Evolutionary conservation across 352 stramenopile species (phyloP).

Genomic region (Phytophthora ramorum): DNA sequence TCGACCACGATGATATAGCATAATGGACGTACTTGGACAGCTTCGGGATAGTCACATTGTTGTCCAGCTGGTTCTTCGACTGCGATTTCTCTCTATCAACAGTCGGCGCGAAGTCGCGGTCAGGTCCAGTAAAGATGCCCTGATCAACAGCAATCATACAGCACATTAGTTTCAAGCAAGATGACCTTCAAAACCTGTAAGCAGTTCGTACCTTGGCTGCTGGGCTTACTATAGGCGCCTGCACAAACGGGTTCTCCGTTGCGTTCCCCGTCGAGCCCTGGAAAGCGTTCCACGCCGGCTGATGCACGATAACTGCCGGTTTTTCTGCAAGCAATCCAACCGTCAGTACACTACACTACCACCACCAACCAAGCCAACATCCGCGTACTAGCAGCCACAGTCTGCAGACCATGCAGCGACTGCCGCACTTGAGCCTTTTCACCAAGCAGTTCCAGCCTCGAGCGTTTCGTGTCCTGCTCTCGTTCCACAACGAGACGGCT

Average conservation of each 20-base stretch:
- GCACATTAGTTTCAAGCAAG: background rate
- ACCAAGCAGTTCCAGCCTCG: conserved; percentile 55
- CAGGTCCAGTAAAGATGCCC: conserved; percentile 42
- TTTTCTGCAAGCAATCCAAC: conserved; percentile 40
- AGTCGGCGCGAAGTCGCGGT: conserved; percentile 47
- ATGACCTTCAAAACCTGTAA: conserved; percentile 7
- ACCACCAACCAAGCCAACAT: background rate
- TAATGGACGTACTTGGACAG: conserved; percentile 41
- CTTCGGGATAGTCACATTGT: conserved; percentile 46
- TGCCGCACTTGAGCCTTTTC: conserved; percentile 71
- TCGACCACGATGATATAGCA: background rate
- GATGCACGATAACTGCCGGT: conserved; percentile 44
- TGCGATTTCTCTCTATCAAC: conserved; percentile 41
- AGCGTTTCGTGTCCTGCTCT: conserved; percentile 61
- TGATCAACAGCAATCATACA: conserved; percentile 15
- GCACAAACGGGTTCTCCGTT: conserved; percentile 58
- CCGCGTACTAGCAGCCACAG: conserved; percentile 46
- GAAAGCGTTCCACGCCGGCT: conserved; percentile 62
- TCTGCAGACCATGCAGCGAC: conserved; percentile 62
- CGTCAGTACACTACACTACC: conserved; percentile 4
- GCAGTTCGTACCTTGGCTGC: conserved; percentile 27
- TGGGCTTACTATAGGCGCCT: conserved; percentile 47
- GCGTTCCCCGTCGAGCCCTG: conserved; percentile 50
- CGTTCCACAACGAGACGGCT: conserved; percentile 60
- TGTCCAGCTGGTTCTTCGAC: conserved; percentile 53